These are phyloP conservation scores for Maudiozyma bulderi DNA, from an alignment of 805 yeast genomes.

Conservation along the genomic window DNA sequence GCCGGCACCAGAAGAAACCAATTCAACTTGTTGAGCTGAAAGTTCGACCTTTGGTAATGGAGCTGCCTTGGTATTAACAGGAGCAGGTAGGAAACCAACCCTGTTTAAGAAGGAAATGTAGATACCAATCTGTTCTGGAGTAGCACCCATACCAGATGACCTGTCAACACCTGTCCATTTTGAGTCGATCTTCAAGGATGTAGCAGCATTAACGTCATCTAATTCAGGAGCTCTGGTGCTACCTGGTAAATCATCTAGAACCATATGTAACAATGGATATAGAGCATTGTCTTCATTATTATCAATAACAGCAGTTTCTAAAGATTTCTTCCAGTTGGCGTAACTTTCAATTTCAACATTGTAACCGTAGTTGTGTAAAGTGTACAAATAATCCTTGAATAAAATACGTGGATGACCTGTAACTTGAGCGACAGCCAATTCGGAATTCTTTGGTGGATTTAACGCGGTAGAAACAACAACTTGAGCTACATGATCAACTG, in stretches of 20 bases:
- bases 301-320: constrained; percentile 71
- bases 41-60: constrained; percentile 50
- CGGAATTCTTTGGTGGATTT: constrained; percentile 50
- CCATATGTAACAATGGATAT: constrained; percentile 89
- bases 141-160: constrained; percentile 70
- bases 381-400: constrained; percentile 63
- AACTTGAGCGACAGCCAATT: constrained; percentile 79
- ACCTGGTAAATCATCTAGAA: constrained; percentile 82
- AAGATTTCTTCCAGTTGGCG: constrained; percentile 62
- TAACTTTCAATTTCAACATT: constrained; percentile 53
- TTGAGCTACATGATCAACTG: constrained; percentile 96
- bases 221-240: constrained; percentile 92
- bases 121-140: constrained; percentile 51
- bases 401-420: constrained; percentile 91
- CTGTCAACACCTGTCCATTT: constrained; percentile 56
- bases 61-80: constrained; percentile 36
- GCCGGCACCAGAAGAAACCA: constrained; percentile 60
- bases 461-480: constrained; percentile 77
- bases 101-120: constrained; percentile 73
- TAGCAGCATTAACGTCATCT: constrained; percentile 75
- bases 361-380: constrained; percentile 67
- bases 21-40: constrained; percentile 44
- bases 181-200: constrained; percentile 53
- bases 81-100: constrained; percentile 69
- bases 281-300: constrained; percentile 74